Evolutionary conservation across 2,329 filamentous ascomycete species (phyloP), one percentile per base, ranked within the genome.

Genomic region (Ampelomyces quisqualis): DNA sequence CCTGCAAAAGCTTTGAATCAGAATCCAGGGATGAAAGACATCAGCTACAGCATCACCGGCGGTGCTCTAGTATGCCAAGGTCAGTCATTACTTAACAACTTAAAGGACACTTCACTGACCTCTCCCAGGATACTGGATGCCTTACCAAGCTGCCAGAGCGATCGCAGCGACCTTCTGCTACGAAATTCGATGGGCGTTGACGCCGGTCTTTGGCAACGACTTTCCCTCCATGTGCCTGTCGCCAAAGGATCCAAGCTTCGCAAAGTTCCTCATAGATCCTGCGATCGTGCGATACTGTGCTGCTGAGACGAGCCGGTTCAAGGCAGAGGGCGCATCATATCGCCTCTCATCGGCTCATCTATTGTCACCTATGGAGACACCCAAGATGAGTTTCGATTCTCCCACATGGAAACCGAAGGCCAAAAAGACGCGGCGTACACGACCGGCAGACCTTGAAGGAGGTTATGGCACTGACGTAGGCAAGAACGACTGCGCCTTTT

Each of bases 1-100:
- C 90, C 91, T 1, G 88, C 85, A 6, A 94, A 91, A 68, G 89
- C 93, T 72, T 72, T 70, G 18, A 60, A 53, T 22, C 41, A 67
- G 39, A 97, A 95, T 56, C 80, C 82, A 0, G 90, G 91, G 5
- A 79, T 98, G 22, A 83, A 85, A 52, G 85, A 93, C n/a, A 87
- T 97, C 47, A 89, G 86, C 19, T 86, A 95, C 65, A 95, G 89
- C 68, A 95, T 97, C 64, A 98, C 93, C 1, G 93, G 93, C 18
- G 93, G 93, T 5, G 84, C 90, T 20, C 83, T 97, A 42, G 82
- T 82, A 46, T 91, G 90, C 37, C 93, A 98, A 82, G 60, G 60
- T 64, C n/a, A 43, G 56, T 52, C 13, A 28, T 5, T 17, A 28
- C 4, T n/a, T 26, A 3, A 23, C 2, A 4, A 7, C n/a, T n/a